A percentile compares a stretch with the other conserved stretches of the same genome.
Evolutionary conservation across 306 rosid genomes (phyloP).

Genomic region (Astragalus glycyphyllos): DNA sequence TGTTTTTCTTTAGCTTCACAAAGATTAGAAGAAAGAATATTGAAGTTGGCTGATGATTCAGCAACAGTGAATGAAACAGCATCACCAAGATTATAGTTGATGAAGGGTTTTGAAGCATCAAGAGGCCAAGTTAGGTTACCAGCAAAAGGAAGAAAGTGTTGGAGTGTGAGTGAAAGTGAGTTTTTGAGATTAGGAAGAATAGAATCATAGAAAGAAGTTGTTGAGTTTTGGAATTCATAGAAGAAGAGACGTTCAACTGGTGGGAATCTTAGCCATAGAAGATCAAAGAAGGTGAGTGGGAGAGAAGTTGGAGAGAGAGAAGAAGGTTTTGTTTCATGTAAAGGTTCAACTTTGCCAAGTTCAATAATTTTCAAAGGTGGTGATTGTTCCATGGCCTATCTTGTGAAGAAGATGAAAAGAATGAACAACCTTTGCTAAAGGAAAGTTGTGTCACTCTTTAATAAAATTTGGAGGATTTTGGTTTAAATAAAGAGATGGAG

Average conservation of each 20-base stretch:
- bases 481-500: too few species aligned
- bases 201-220: conserved; percentile 30
- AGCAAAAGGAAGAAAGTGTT: conserved; percentile 38
- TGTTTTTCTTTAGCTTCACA: neutral
- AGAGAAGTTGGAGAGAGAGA: conserved; percentile 4
- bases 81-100: conserved; percentile 9
- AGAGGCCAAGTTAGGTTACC: conserved; percentile 38
- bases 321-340: neutral
- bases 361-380: neutral
- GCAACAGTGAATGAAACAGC: conserved; percentile 43
- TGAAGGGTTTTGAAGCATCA: conserved; percentile 3
- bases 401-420: neutral
- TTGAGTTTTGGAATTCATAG: conserved; percentile 11
- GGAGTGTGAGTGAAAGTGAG: neutral
- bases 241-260: conserved; percentile 41
- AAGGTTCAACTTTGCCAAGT: conserved; percentile 6
- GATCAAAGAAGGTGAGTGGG: conserved; percentile 45
- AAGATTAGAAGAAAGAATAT: neutral
- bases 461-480: too few species aligned
- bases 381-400: neutral
- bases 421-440: too few species aligned
- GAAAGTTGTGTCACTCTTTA: too few species aligned
- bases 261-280: conserved; percentile 35
- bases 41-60: conserved; percentile 28
- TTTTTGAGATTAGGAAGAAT: conserved; percentile 41